These are phyloP conservation scores for Fusarium sp. DNA, from an alignment of 2,329 filamentous ascomycete genomes.

Conservation along the genomic window DNA sequence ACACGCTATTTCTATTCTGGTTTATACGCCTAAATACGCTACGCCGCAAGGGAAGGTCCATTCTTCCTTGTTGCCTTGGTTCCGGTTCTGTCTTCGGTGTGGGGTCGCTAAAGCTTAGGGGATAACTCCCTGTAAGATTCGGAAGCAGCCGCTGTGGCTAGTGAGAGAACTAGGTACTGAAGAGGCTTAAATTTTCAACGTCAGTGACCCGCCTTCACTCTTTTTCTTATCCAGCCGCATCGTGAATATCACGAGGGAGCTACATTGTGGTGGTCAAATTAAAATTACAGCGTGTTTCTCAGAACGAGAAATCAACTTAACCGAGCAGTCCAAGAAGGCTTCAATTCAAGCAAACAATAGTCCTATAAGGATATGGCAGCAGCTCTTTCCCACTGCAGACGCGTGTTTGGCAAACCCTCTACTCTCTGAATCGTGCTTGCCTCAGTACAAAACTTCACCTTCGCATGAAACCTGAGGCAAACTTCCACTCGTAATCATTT, in stretches of 20 bases:
- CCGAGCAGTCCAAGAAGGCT: neutral
- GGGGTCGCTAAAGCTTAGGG: slow-evolving; percentile 22
- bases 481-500: slow-evolving; percentile 13
- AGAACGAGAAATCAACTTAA: neutral
- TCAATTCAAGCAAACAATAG: neutral
- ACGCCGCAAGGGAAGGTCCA: slow-evolving; percentile 3
- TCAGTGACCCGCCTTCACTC: neutral
- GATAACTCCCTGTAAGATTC: slow-evolving; percentile 8
- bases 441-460: slow-evolving; percentile 16
- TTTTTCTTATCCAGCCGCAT: slow-evolving; percentile 6
- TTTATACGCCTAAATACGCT: slow-evolving; percentile 4
- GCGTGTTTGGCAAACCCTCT: slow-evolving; percentile 13
- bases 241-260: slow-evolving; percentile 22
- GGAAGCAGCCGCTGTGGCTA: slow-evolving; percentile 46
- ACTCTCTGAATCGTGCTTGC: slow-evolving; percentile 27
- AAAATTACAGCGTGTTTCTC: neutral
- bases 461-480: slow-evolving; percentile 28
- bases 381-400: slow-evolving; percentile 17
- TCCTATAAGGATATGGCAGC: slow-evolving; percentile 21
- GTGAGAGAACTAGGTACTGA: slow-evolving; percentile 26
- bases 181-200: slow-evolving; percentile 31
- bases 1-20: neutral
- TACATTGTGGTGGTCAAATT: neutral
- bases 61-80: slow-evolving; percentile 5
- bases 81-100: neutral